Evolutionary conservation across 768 basidiomycete genomes (phyloP), one percentile per base, ranked within the genome.

Genomic region (Dictyophora rubrovolvata): DNA sequence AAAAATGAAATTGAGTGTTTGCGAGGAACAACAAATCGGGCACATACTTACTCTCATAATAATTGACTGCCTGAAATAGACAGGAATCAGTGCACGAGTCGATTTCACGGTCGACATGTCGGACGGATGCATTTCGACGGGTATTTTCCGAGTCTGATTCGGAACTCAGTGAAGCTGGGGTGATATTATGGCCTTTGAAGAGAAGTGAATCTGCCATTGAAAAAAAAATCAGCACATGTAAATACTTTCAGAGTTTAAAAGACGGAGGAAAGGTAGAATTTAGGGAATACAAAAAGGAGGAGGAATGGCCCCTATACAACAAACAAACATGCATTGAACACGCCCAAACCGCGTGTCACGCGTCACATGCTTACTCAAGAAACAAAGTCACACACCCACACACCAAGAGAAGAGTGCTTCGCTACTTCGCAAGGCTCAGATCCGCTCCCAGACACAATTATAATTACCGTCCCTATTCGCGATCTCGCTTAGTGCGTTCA

Each of bases 341-440:
- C 57, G 57, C 57, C 57, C 48, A 50, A 59, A 59, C 23, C 49
- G 57, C 50, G 50, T 23, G 55, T 59, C 33, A 51, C 57, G 52
- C 23, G 7, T 59, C 57, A 59, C 50, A 37, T 20, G 55, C 42
- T 22, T 49, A 20, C 47, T 48, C 17, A 56, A 28, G 28, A 28
- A 28, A 28, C 21, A 12, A 42, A n/a, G 42, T 42, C 42, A 42
- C 42, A n/a, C 42, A 14, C 42, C n/a, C 42, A 42, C 28, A 28
- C 28, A 28, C 28, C 28, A 2, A 28, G 4, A 42, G 3, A 42
- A 42, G 42, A 28, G 28, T 28, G 42, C 42, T 42, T 42, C 42
- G 42, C 42, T 42, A 42, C 42, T 42, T 42, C 42, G 14, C 12
- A 42, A 42, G n/a, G 42, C 42, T 42, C 42, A 42, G 42, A 42